A percentile compares a stretch with the other conserved stretches of the same genome.
phyloP scores from a whole-genome alignment of 2,329 filamentous ascomycete species.

The Fusarium tupiense region DNA sequence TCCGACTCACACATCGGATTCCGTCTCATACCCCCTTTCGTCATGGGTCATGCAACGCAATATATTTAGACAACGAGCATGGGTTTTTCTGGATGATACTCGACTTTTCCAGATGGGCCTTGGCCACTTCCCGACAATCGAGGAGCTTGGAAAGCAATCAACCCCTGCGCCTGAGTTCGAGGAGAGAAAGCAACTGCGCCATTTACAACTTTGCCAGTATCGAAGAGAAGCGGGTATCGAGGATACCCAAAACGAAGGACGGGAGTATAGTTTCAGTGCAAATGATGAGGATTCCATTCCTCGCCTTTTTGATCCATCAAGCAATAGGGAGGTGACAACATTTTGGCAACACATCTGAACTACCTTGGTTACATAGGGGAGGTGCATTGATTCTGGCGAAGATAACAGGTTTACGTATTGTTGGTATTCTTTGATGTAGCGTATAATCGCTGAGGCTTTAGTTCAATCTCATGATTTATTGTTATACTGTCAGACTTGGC shows the following conservation, averaged over 20 bases:
- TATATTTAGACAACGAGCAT: not conserved
- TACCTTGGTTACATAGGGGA: not conserved
- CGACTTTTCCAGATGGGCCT: not conserved
- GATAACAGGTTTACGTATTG: not conserved
- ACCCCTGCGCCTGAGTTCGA: rapidly evolving
- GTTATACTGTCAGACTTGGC: rapidly evolving
- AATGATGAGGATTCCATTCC: not conserved
- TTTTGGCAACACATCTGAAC: not conserved
- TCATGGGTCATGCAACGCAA: not conserved
- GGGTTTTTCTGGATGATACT: not conserved
- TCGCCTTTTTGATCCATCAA: not conserved
- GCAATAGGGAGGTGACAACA: not conserved
- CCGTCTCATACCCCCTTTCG: not conserved
- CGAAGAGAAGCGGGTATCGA: not conserved
- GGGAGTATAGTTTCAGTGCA: not conserved
- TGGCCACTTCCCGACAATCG: not conserved
- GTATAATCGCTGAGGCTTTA: rapidly evolving
- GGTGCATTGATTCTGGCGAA: not conserved
- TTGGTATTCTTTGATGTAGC: too few species aligned
- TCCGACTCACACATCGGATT: not conserved
- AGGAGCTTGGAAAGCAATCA: not conserved
- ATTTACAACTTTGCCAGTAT: not conserved
- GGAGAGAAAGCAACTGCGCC: not conserved
- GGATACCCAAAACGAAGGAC: not conserved
- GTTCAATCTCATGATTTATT: not conserved